Base-by-base conservation (phyloP, 805 yeast species). In the Sporopachydermia lactativora region DNA sequence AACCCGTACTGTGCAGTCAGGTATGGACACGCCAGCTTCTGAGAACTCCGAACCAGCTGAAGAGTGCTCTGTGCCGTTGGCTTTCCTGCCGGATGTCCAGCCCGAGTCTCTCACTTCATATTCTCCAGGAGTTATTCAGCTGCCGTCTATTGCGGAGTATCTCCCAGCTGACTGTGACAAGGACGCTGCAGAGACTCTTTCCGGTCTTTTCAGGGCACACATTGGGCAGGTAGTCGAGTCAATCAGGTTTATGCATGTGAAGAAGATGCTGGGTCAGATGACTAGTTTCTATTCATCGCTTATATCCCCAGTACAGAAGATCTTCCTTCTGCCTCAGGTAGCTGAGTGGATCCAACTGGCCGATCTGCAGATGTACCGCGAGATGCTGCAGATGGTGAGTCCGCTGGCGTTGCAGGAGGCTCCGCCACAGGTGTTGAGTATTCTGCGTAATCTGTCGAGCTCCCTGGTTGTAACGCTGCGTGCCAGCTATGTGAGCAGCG, bases 261-360 rank as follows among this genome's bases (percentile, higher is more conserved):
- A 72, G 44, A 72, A 72, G 49, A 58, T 85, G 24, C 68, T 76
- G 40, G 60, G 68, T n/a, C 58, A 70, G 18, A 56, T 81, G 38
- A 52, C 64, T 5, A 61, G 72, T 5, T 81, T 75, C 54, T 70
- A 62, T 42, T 58, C 65, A 65, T 64, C 73, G 1, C 64, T 83
- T 41, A 74, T 86, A 0, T 64, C 74, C 0, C 81, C 81, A 3
- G 80, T 77, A 35, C 71, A 68, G 51, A 71, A 71, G 48, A 58
- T 83, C 16, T 71, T 77, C 51, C 64, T 64, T 4, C 61, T 70
- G 6, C 70, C 70, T 11, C 57, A 60, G 4, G 50, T 75, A 11
- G 50, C 64, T 3, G 67, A 67, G 13, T 84, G 95, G 94, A 66
- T 81, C n/a, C 49, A 65, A 19, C 60, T 69, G 38, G 80, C 85